Conservation (phyloP, 805 yeast species). For the Saccharomyces jurei region DNA sequence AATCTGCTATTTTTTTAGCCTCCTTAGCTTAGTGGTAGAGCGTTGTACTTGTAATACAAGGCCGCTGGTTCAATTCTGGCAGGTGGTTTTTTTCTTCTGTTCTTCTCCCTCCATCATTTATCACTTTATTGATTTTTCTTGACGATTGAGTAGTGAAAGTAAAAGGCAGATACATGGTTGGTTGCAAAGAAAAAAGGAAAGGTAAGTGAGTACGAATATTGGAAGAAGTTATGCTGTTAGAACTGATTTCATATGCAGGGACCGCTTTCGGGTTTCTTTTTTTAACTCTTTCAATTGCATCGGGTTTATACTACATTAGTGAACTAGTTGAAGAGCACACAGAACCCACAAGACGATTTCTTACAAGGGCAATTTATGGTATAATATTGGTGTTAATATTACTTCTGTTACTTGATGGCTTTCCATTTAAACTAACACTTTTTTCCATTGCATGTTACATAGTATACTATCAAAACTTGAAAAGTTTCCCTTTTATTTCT, state of each 20-base stretch:
- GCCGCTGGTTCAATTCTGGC: constrained; percentile 93
- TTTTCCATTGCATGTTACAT: constrained; percentile 65
- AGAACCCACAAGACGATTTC: constrained; percentile 67
- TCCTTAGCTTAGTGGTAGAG: constrained; percentile 99
- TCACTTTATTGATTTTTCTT: neutral
- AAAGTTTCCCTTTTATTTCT: constrained; percentile 75
- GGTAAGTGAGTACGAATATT: neutral
- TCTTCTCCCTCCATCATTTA: neutral
- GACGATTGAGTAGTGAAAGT: neutral
- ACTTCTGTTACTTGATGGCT: constrained; percentile 64
- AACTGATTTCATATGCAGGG: constrained; percentile 53
- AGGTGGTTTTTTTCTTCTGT: constrained; percentile 39
- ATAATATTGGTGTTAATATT: constrained; percentile 50
- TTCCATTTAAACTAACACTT: constrained; percentile 61
- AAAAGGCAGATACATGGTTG: neutral
- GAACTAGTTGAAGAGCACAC: constrained; percentile 92
- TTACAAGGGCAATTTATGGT: constrained; percentile 53
- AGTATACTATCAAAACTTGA: constrained; percentile 69
- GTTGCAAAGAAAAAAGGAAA: neutral
- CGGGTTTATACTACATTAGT: constrained; percentile 83
- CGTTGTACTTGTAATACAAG: constrained; percentile 99
- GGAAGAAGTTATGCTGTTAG: constrained; percentile 42
- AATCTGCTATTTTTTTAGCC: constrained; percentile 38
- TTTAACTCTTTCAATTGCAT: constrained; percentile 65
- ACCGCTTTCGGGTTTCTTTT: constrained; percentile 52